phyloP scores from a whole-genome alignment of 2,329 filamentous ascomycete genomes.

The Macrophomina tecta region DNA sequence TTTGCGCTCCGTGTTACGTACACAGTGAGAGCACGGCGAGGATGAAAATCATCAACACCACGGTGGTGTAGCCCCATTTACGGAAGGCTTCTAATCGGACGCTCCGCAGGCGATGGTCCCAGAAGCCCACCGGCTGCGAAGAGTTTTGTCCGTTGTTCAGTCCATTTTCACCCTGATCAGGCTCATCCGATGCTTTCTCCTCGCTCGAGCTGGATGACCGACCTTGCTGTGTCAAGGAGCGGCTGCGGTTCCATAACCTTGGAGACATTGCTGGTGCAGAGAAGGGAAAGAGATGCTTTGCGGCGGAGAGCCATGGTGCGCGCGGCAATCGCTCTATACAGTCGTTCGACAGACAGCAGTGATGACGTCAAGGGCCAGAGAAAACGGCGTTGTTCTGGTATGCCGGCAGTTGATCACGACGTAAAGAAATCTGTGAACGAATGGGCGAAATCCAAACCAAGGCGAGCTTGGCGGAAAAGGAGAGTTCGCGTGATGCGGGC shows the following conservation, averaged over 20 bases:
- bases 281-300: no score
- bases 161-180: not conserved
- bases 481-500: not conserved
- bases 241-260: not conserved
- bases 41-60: constrained; percentile 62
- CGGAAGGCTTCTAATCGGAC: constrained; percentile 47
- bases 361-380: not conserved
- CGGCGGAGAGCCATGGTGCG: not conserved
- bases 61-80: constrained; percentile 52
- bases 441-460: not conserved
- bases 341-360: not conserved
- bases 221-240: not conserved
- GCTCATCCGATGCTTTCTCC: not conserved
- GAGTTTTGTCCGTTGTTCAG: not conserved
- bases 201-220: not conserved
- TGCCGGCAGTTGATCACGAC: no score
- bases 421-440: not conserved
- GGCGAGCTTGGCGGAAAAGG: not conserved
- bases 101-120: constrained; percentile 48
- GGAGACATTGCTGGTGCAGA: not conserved
- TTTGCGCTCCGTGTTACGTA: constrained; percentile 16
- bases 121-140: constrained; percentile 53
- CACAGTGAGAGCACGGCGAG: constrained; percentile 63
- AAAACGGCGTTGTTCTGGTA: not conserved
- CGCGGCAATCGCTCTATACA: not conserved